phyloP scores from a whole-genome alignment of 805 yeast species.

The Hanseniaspora lindneri region DNA sequence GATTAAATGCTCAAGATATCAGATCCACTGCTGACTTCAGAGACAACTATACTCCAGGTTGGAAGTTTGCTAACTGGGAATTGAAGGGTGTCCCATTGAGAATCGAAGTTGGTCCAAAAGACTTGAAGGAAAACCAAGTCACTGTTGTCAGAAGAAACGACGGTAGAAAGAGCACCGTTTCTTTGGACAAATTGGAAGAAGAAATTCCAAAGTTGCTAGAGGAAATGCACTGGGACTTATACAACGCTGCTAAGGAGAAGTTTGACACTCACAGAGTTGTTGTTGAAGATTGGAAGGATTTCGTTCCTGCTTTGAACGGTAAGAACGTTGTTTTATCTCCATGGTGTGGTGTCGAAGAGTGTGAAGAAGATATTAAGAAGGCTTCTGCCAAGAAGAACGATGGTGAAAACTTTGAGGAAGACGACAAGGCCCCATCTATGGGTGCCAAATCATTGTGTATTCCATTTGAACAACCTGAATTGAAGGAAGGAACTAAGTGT shows the following conservation, averaged over 20 bases:
- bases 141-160: constrained; percentile 89
- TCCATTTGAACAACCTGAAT: constrained; percentile 82
- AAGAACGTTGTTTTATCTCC: constrained; percentile 88
- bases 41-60: constrained; percentile 92
- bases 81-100: constrained; percentile 91
- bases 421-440: constrained; percentile 96
- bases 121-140: constrained; percentile 65
- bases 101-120: constrained; percentile 94
- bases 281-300: constrained; percentile 80
- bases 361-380: constrained; percentile 96
- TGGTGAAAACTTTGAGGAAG: constrained; percentile 77
- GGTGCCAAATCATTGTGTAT: constrained; percentile 98
- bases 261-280: constrained; percentile 74
- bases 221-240: constrained; percentile 65
- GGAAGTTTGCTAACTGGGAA: constrained; percentile 97
- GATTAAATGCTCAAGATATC: constrained; percentile 49
- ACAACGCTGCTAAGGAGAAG: constrained; percentile 62
- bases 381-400: constrained; percentile 64
- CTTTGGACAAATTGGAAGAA: constrained; percentile 45
- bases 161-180: constrained; percentile 58
- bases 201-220: constrained; percentile 68
- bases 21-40: constrained; percentile 80
- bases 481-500: constrained; percentile 73
- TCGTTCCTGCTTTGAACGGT: constrained; percentile 80
- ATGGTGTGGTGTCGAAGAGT: constrained; percentile 90